Evolutionary conservation across 805 yeast species (phyloP).

Genomic region (Cyberlindnera veronae): DNA sequence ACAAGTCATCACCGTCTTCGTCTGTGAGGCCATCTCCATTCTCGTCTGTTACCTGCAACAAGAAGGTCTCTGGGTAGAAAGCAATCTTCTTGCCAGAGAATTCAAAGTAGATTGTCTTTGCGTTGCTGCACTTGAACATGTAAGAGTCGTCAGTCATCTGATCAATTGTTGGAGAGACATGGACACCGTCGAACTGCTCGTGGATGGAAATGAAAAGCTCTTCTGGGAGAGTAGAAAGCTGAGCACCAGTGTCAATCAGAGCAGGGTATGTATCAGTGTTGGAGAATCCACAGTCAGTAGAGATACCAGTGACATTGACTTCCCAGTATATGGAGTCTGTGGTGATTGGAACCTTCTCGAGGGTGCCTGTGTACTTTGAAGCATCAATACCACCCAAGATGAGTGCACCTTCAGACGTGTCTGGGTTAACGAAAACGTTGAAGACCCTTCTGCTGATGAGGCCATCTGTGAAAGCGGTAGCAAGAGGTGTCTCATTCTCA

Average conservation of each 20-base stretch:
- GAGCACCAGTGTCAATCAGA: conserved; percentile 21
- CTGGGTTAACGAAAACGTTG: conserved; percentile 7
- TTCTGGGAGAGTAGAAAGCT: conserved; percentile 8
- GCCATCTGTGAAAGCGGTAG: conserved; percentile 4
- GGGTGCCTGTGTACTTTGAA: conserved; percentile 13
- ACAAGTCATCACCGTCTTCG: conserved; percentile 16
- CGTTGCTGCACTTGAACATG: conserved; percentile 24
- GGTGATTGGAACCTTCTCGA: conserved; percentile 13
- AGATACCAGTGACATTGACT: conserved; percentile 12
- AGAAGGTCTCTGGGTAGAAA: conserved; percentile 9
- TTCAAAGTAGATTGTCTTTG: conserved; percentile 13
- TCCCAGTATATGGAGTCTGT: neutral
- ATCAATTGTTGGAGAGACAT: conserved; percentile 26
- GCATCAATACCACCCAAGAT: conserved; percentile 25
- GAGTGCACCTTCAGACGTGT: conserved; percentile 12
- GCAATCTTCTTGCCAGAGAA: conserved; percentile 18
- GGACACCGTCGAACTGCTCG: conserved; percentile 18
- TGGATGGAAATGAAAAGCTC: conserved; percentile 14
- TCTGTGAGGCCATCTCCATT: conserved; percentile 9
- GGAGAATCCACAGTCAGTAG: conserved; percentile 15
- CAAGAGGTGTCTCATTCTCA: neutral
- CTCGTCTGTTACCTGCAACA: conserved; percentile 9
- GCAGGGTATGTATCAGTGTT: conserved; percentile 1
- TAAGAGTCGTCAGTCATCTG: conserved; percentile 35
- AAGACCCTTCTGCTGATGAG: conserved; percentile 13